Evolutionary conservation across 2,329 filamentous ascomycete genomes (phyloP), one percentile per base, ranked within the genome.

Genomic region (Epichloe sylvatica): DNA sequence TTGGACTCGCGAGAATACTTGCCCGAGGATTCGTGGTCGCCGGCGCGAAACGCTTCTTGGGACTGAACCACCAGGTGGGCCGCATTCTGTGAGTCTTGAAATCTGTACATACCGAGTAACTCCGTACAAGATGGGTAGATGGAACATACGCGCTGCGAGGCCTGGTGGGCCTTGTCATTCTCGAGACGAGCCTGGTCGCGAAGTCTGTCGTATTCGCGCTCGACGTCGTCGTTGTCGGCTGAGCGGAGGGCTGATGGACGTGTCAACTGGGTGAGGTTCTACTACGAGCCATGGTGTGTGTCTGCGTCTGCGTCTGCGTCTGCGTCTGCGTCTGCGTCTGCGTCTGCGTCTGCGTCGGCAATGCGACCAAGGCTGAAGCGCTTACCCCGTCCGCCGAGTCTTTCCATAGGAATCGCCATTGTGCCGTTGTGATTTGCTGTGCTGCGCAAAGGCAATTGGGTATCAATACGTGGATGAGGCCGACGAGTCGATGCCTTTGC

Each of bases 141-240:
- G 7, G n/a, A 2, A 41, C 71, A 49, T 71, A 86, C 83, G 61
- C 75, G 74, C 55, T 87, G 79, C 62, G 89, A 90, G 70, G 86
- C 94, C 47, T 77, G 75, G 55, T 79, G 79, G 57, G 87, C 84
- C 70, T 92, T 87, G 47, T 75, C 71, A 51, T 84, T 87, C 73
- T 95, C 90, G 59, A 81, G 75, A 55, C 86, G 81, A 17, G 91
- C 92, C 17, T 90, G 76, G 57, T 84, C 82, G 60, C 92, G 87
- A 42, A 97, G 77, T 49, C 87, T 85, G 64, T 97, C 90, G 68
- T 97, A 97, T 70, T 97, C 90, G 57, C 76, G 80, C 72, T 97
- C 90, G 49, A 80, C 74, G 52, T 82, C 76, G 57, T 71, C 71
- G 62, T 78, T 79, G 57, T 81, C 74, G 52, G 75, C 75, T 64